A percentile compares a stretch with the other conserved stretches of the same genome.
These are phyloP conservation scores for Durusdinium trenchii DNA, from an alignment of 73 alveolate genomes.

Conservation along the genomic window DNA sequence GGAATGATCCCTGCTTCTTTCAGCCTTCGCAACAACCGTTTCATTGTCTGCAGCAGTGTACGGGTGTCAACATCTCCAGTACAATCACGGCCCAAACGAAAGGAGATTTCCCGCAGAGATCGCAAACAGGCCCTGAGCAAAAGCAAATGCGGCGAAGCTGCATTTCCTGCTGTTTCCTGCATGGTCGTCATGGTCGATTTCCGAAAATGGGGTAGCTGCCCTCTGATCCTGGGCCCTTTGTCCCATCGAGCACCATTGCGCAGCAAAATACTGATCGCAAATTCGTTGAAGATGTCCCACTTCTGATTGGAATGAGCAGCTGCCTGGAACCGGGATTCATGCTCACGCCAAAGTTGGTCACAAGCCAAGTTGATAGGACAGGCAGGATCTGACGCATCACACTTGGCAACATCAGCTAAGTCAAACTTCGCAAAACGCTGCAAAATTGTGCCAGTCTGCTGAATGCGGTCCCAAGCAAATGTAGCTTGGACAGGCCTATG, in stretches of 20 bases:
- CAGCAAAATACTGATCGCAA: not conserved
- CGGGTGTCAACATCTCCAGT: not conserved
- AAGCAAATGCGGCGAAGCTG: not conserved
- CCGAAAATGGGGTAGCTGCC: not conserved
- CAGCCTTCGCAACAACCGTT: not conserved
- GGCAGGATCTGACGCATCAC: not conserved
- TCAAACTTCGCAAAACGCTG: not conserved
- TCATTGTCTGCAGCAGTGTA: not conserved
- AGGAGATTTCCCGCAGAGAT: not conserved
- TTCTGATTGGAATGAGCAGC: too few relatives aligned
- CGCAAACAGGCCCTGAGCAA: not conserved
- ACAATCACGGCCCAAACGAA: not conserved
- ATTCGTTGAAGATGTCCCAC: not conserved
- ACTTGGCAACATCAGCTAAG: not conserved
- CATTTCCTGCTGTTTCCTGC: not conserved
- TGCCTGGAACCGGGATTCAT: too few relatives aligned
- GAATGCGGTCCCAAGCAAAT: not conserved
- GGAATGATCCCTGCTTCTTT: not conserved
- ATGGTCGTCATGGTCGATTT: not conserved
- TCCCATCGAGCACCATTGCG: not conserved
- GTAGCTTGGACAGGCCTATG: not conserved
- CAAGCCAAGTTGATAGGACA: not conserved
- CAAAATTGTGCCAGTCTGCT: not conserved
- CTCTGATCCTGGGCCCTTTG: not conserved
- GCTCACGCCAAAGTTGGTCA: not conserved